A percentile compares a stretch with the other conserved stretches of the same genome.
Conservation (phyloP, 1,139 yeast species). For the Spathaspora sp. region DNA sequence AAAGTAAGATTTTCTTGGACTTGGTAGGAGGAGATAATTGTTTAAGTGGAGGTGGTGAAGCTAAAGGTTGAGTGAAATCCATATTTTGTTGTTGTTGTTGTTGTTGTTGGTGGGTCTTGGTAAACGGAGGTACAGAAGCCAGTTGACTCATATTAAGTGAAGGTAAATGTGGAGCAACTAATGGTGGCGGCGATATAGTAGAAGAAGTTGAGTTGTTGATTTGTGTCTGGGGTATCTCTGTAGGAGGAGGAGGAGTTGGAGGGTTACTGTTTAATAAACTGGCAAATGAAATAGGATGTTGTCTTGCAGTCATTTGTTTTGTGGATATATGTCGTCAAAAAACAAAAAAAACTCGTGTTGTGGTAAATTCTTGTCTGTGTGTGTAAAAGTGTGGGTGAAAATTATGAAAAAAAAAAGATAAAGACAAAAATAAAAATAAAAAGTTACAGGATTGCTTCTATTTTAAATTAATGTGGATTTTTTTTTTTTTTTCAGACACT, state of each 20-base stretch:
- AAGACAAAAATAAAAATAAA: conserved; percentile 1
- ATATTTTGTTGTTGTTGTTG: conserved; percentile 3
- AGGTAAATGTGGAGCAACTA: neutral
- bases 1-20: conserved; percentile 37
- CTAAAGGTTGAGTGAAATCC: neutral
- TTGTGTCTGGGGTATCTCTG: neutral
- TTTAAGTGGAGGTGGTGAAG: conserved; percentile 2
- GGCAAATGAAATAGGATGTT: conserved; percentile 4
- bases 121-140: conserved; percentile 7
- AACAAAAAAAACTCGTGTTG: neutral
- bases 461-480: neutral
- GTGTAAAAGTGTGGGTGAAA: conserved; percentile 2
- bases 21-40: neutral
- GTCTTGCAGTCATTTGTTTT: neutral
- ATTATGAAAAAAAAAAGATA: conserved; percentile 4
- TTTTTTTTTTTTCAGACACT: neutral
- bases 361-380: neutral
- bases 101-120: conserved; percentile 2
- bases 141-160: conserved; percentile 5
- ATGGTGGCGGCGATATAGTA: neutral
- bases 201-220: neutral
- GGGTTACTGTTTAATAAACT: conserved; percentile 3
- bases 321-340: neutral
- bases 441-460: neutral
- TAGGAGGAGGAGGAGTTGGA: conserved; percentile 2